A percentile compares a stretch with the other conserved stretches of the same genome.
These are phyloP conservation scores for Kluyveromyces nonfermentans DNA, from an alignment of 805 yeast genomes.

Conservation along the genomic window DNA sequence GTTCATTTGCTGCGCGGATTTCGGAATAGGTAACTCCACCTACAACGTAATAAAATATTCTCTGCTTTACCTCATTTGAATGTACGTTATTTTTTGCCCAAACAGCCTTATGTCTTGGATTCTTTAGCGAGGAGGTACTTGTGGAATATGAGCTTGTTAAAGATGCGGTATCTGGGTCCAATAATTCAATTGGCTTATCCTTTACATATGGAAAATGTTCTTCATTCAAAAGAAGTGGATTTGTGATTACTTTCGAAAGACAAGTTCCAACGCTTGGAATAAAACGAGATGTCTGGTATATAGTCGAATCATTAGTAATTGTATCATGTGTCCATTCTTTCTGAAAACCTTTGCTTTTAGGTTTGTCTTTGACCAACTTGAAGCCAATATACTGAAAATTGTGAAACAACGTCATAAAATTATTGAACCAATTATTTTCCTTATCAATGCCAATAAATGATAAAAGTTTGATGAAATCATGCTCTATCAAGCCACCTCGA, in stretches of 20 bases:
- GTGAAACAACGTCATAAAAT: slow-evolving; percentile 44
- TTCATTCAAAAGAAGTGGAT: slow-evolving; percentile 41
- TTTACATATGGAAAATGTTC: slow-evolving; percentile 62
- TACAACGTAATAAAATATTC: slow-evolving; percentile 70
- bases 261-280: slow-evolving; percentile 60
- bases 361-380: slow-evolving; percentile 38
- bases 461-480: slow-evolving; percentile 63
- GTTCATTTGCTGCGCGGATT: slow-evolving; percentile 62
- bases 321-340: slow-evolving; percentile 49
- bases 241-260: slow-evolving; percentile 40
- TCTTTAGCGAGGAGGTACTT: slow-evolving; percentile 48
- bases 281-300: slow-evolving; percentile 59
- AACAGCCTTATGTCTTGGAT: slow-evolving; percentile 62
- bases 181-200: slow-evolving; percentile 53
- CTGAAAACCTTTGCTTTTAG: slow-evolving; percentile 35
- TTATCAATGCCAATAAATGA: slow-evolving; percentile 39
- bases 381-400: slow-evolving; percentile 54
- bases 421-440: slow-evolving; percentile 32
- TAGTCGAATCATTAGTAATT: slow-evolving; percentile 26
- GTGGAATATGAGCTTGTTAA: slow-evolving; percentile 26
- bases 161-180: slow-evolving; percentile 29
- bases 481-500: slow-evolving; percentile 70
- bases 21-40: slow-evolving; percentile 90
- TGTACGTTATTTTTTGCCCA: slow-evolving; percentile 50
- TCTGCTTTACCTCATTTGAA: slow-evolving; percentile 42